Conservation (phyloP, 257 asterid species). For the Penstemon barbatus region DNA sequence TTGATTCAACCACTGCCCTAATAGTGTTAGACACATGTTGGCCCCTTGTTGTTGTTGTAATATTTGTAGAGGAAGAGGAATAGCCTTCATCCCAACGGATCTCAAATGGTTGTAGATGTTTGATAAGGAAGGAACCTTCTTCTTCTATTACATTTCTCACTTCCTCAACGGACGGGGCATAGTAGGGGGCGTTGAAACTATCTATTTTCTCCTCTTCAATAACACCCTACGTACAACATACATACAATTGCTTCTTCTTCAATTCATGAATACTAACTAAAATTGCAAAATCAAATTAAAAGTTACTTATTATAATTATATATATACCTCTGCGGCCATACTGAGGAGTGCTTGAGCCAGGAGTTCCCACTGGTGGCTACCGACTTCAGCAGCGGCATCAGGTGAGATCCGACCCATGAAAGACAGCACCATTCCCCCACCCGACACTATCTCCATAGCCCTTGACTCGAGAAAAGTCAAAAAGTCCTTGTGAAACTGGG, state of each 20-base stretch:
- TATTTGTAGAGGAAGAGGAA: neutral
- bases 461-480: conserved; percentile 48
- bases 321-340: conserved; percentile 52
- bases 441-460: conserved; percentile 55
- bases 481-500: conserved; percentile 57
- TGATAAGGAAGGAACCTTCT: conserved; percentile 53
- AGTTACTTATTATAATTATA: no score
- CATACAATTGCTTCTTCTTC: neutral
- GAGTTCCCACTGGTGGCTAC: conserved; percentile 70
- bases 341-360: conserved; percentile 53
- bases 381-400: conserved; percentile 45
- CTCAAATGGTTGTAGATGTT: conserved; percentile 35
- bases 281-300: no score
- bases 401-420: conserved; percentile 53
- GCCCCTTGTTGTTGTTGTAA: conserved; percentile 30
- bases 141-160: conserved; percentile 35
- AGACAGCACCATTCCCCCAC: conserved; percentile 64
- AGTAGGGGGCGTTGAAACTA: conserved; percentile 60
- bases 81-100: conserved; percentile 50
- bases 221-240: conserved; percentile 31
- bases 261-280: neutral
- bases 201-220: conserved; percentile 46
- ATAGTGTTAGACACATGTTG: conserved; percentile 40
- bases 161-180: conserved; percentile 59
- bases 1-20: conserved; percentile 72